Evolutionary conservation across 2,329 filamentous ascomycete genomes (phyloP), one percentile per base, ranked within the genome.

Genomic region (Pseudogymnoascus verrucosus): DNA sequence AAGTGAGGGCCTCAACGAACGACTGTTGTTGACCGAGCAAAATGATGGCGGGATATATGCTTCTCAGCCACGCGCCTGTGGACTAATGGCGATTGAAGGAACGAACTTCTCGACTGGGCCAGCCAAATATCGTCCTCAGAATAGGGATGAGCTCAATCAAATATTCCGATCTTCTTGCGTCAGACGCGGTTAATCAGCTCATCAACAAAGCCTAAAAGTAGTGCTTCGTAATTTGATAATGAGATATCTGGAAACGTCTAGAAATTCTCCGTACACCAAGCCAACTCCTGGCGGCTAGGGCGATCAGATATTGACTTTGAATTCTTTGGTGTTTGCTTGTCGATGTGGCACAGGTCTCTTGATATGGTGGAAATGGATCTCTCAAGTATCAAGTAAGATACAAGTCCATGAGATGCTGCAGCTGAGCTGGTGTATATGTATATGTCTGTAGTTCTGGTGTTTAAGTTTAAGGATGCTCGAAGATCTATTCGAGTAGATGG

Each of bases 11-110:
- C 12, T 51, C 40, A 62, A 54, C 47, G 42, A 36, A 51, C 28
- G 47, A 54, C 40, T 42, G 31, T 31, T 62, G 40, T 44, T 62
- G 36, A 62, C 40, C n/a, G 61, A 54, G 28, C 37, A 62, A 62
- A 62, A 51, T 36, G 28, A 60, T 34, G 26, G 51, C 51, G 28
- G 51, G 21, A 14, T 57, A 36, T 21, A 21, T 36, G 10, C 28
- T 57, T 57, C 26, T 57, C 51, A 36, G 16, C 51, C 28, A 16
- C 51, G 51, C 51, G 19, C 28, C 28, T 57, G 28, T 19, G 28
- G 28, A 21, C 16, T 36, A 57, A 57, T 57, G 5, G 28, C 28
- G 51, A 57, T 57, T 57, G 16, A 57, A 19, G 2, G n/a, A 36
- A 36, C 10, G 51, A 14, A 34, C 51, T 54, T 31, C n/a, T 57